phyloP scores from a whole-genome alignment of 2,329 filamentous ascomycete species.

The Colletotrichum liriopes region DNA sequence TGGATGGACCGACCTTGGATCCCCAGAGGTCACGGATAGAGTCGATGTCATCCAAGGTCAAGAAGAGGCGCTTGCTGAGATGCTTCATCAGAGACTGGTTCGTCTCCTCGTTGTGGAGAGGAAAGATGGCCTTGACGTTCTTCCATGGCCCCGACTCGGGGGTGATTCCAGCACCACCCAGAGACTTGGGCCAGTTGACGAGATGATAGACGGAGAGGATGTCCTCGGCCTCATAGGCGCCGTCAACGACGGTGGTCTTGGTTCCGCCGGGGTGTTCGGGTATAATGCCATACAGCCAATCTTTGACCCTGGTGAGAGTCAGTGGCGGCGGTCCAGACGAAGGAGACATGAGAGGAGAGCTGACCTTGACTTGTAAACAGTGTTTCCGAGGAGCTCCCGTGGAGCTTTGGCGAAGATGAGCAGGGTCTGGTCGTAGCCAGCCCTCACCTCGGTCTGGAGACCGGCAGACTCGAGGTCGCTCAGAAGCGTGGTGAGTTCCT shows the following conservation, averaged over 20 bases:
- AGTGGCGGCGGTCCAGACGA: not conserved
- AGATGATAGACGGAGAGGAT: slow-evolving; percentile 80
- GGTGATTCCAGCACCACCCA: slow-evolving; percentile 76
- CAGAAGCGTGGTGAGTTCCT: slow-evolving; percentile 64
- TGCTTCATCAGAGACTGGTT: slow-evolving; percentile 72
- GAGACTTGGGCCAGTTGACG: slow-evolving; percentile 69
- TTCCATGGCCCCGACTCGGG: slow-evolving; percentile 72
- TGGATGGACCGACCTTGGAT: slow-evolving; percentile 61
- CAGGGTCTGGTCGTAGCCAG: slow-evolving; percentile 77
- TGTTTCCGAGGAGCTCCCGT: slow-evolving; percentile 73
- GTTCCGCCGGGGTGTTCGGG: slow-evolving; percentile 73
- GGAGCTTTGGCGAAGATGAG: slow-evolving; percentile 78
- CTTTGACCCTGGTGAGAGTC: slow-evolving; percentile 71
- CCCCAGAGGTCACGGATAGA: slow-evolving; percentile 75
- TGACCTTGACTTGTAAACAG: slow-evolving; percentile 78
- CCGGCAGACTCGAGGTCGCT: slow-evolving; percentile 74
- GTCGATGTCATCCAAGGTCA: slow-evolving; percentile 69
- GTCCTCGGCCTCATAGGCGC: slow-evolving; percentile 74
- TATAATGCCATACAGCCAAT: slow-evolving; percentile 82
- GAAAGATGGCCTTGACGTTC: slow-evolving; percentile 73
- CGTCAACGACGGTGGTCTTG: slow-evolving; percentile 68
- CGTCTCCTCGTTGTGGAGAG: slow-evolving; percentile 71
- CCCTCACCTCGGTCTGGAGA: slow-evolving; percentile 79
- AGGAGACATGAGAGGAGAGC: not conserved
- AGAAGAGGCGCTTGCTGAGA: slow-evolving; percentile 67